Percentiles rank a stretch among this genome's conserved stretches.
phyloP scores from a whole-genome alignment of 345 rosid genomes.

The Toxicodendron radicans region DNA sequence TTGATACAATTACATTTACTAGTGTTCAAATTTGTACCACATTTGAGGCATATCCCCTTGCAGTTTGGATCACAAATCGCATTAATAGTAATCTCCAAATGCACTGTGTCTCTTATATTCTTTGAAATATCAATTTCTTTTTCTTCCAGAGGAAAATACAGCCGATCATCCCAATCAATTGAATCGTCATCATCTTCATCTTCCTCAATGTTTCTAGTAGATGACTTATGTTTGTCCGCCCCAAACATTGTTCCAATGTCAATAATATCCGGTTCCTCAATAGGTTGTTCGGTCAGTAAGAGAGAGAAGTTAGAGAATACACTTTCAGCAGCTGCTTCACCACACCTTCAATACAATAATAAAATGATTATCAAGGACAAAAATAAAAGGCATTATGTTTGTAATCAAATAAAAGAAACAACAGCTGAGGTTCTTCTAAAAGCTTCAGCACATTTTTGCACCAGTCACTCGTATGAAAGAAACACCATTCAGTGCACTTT shows the following conservation, averaged over 20 bases:
- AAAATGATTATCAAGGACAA: neutral
- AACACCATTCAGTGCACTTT: neutral
- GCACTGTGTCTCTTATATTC: conserved; percentile 78
- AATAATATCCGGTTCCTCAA: conserved; percentile 68
- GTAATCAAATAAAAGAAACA: too few species aligned
- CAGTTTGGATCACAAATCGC: conserved; percentile 70
- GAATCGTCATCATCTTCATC: conserved; percentile 50
- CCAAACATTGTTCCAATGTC: conserved; percentile 50
- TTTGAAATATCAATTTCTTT: conserved; percentile 83
- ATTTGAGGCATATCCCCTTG: conserved; percentile 76
- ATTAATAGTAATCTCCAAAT: conserved; percentile 65
- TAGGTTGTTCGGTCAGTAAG: conserved; percentile 62
- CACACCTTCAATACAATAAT: conserved; percentile 52
- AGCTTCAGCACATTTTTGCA: too few species aligned
- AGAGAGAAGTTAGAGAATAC: conserved; percentile 78
- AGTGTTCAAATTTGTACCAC: conserved; percentile 74
- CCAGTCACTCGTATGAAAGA: neutral
- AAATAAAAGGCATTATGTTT: neutral
- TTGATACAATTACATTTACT: conserved; percentile 57
- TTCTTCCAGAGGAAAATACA: conserved; percentile 64
- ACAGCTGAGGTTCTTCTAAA: too few species aligned
- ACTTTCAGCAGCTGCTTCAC: conserved; percentile 65
- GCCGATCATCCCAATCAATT: conserved; percentile 79
- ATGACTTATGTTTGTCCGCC: conserved; percentile 31
- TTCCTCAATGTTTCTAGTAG: conserved; percentile 16